Base-by-base conservation (phyloP, 2,329 filamentous ascomycete species). In the Pleurostoma richardsiae region DNA sequence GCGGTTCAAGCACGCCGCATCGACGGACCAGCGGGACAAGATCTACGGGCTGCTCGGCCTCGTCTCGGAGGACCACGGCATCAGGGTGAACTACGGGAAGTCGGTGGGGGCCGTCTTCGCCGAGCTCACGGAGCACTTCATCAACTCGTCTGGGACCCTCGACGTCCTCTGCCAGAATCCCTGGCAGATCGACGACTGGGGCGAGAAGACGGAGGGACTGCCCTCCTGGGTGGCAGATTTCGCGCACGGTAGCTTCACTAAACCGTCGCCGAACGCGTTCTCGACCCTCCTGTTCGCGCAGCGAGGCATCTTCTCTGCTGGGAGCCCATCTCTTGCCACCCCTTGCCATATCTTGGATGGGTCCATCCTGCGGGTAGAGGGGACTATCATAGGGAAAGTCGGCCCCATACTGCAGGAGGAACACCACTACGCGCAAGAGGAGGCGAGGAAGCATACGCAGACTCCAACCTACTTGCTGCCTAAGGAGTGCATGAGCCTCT, bases 151-250 rank as follows among this genome's bases (percentile, higher is more conserved):
- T 29, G 36, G 19, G 4, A 49, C 49, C 36, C 54, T 56, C n/a
- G 54, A 56, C 39, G 49, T 50, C 31, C 31, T 51, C 6, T 51
- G 50, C 28, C 51, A 54, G 42, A 54, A 47, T 36, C 48, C 52
- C 19, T 54, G 49, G 45, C 33, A 39, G 36, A n/a, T 33, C 7
- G 26, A 49, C 3, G 31, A 39, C 29, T 36, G 11, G 30, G 40
- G 41, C 19, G 28, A 27, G 3, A 29, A 28, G 29, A 38, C 26
- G 8, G 26, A n/a, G 27, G 41, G 44, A 3, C 30, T 44, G 39
- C 30, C 45, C 10, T 48, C 49, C 3, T 50, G 49, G 49, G 43
- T 40, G 7, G 39, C 39, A 7, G 45, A 48, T 29, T 45, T 50
- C 29, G 40, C 44, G 26, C 10, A 10, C 26, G 26, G 6, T 10